A percentile compares a stretch with the other conserved stretches of the same genome.
Evolutionary conservation across 2,329 filamentous ascomycete genomes (phyloP).

Genomic region (Dactylellina drechsleri): DNA sequence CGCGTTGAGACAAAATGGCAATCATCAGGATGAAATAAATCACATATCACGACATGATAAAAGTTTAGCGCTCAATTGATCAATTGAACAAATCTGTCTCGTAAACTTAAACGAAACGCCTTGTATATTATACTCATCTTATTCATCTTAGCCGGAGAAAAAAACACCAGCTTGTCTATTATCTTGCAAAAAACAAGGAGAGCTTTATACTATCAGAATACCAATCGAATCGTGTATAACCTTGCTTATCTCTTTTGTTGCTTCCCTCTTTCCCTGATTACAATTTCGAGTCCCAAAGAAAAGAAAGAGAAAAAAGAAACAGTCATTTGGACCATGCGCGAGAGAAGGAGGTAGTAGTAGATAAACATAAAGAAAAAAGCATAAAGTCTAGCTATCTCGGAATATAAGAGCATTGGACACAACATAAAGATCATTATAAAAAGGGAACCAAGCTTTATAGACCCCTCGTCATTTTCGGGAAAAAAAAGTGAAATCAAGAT

Average conservation of each 20-base stretch:
- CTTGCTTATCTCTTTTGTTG: conserved; percentile 15
- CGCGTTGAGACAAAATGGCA: too few relatives aligned
- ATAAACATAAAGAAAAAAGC: conserved; percentile 1
- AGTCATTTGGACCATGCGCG: not conserved
- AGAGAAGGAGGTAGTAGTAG: not conserved
- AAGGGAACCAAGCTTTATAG: not conserved
- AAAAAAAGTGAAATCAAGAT: not conserved
- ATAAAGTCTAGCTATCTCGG: conserved; percentile 23
- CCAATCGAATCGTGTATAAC: conserved; percentile 4
- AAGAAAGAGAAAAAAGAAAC: conserved; percentile 1
- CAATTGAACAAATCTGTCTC: too few relatives aligned
- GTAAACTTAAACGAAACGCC: too few relatives aligned
- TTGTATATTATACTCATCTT: too few relatives aligned
- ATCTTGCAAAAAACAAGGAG: not conserved
- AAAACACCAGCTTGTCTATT: too few relatives aligned
- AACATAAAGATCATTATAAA: conserved; percentile 18
- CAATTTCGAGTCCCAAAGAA: conserved; percentile 7
- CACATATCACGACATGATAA: too few relatives aligned
- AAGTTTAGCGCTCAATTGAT: too few relatives aligned
- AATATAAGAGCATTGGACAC: conserved; percentile 18
- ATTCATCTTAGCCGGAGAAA: too few relatives aligned
- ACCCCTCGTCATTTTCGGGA: not conserved
- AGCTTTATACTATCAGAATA: not conserved
- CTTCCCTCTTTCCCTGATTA: conserved; percentile 8
- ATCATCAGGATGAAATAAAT: too few relatives aligned